phyloP scores from a whole-genome alignment of 768 basidiomycete genomes.

The Tylopilus rubrobrunneus region DNA sequence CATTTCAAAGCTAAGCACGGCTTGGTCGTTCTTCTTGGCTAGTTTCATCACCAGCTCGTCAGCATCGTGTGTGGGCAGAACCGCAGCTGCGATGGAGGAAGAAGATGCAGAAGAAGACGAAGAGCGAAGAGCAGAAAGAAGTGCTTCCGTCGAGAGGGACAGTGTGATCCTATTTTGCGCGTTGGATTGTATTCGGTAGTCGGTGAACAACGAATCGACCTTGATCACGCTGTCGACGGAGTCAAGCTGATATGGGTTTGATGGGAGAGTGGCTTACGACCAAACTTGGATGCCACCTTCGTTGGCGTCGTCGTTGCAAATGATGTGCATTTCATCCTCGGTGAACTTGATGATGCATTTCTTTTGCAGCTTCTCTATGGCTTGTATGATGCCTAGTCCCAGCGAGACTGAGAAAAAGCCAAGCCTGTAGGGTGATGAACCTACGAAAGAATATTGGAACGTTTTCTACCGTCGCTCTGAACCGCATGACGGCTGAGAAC shows the following conservation, averaged over 20 bases:
- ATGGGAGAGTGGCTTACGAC: slow-evolving; percentile 50
- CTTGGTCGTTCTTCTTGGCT: slow-evolving; percentile 80
- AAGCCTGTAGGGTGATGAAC: slow-evolving; percentile 11
- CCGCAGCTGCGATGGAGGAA: slow-evolving; percentile 28
- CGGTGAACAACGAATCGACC: slow-evolving; percentile 61
- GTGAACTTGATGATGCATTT: slow-evolving; percentile 80
- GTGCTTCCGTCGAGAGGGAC: slow-evolving; percentile 66
- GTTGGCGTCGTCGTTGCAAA: slow-evolving; percentile 75
- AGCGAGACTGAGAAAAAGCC: background rate
- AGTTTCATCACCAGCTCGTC: slow-evolving; percentile 79
- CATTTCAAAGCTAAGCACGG: slow-evolving; percentile 76
- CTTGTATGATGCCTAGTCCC: slow-evolving; percentile 66
- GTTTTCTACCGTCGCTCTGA: slow-evolving; percentile 57
- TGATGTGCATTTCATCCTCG: slow-evolving; percentile 71
- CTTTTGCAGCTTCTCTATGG: slow-evolving; percentile 81
- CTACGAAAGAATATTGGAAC: slow-evolving; percentile 53
- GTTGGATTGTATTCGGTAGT: slow-evolving; percentile 86
- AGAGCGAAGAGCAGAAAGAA: slow-evolving; percentile 71
- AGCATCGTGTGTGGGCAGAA: slow-evolving; percentile 40
- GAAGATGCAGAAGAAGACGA: slow-evolving; percentile 47
- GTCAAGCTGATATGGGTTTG: slow-evolving; percentile 13
- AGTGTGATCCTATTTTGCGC: slow-evolving; percentile 78
- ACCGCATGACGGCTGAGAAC: slow-evolving; percentile 45
- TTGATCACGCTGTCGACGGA: slow-evolving; percentile 50
- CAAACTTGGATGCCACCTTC: slow-evolving; percentile 88